A percentile compares a stretch with the other conserved stretches of the same genome.
Evolutionary conservation across 805 yeast genomes (phyloP).

Genomic region (Wickerhamiella galacta): DNA sequence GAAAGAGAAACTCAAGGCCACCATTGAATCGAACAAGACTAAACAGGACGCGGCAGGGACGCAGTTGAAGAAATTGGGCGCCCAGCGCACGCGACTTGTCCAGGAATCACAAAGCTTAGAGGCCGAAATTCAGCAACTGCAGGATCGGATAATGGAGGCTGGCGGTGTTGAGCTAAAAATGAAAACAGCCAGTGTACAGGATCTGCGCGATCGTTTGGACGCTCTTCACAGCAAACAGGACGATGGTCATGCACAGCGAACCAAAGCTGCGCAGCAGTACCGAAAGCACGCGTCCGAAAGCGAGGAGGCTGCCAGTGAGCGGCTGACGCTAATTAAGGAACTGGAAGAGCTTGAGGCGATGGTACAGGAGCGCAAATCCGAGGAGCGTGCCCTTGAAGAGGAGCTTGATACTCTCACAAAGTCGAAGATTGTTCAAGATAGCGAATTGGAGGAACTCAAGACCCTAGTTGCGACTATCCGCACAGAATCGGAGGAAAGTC

Average conservation of each 20-base stretch:
- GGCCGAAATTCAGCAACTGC: conserved; percentile 39
- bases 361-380: background rate
- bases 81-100: background rate
- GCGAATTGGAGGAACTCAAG: conserved; percentile 7
- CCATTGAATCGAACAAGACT: conserved; percentile 22
- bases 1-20: conserved; percentile 48
- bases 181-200: conserved; percentile 70
- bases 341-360: background rate
- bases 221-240: conserved; percentile 39
- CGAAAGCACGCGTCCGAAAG: conserved; percentile 36
- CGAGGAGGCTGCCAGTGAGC: conserved; percentile 32
- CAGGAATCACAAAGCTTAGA: conserved; percentile 40
- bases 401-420: conserved; percentile 23
- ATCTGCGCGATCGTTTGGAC: conserved; percentile 49
- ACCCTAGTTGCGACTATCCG: background rate
- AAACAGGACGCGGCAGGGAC: conserved; percentile 24
- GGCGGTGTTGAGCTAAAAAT: conserved; percentile 70
- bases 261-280: conserved; percentile 49
- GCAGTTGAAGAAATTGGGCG: conserved; percentile 25
- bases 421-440: background rate
- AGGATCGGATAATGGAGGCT: conserved; percentile 67
- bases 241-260: conserved; percentile 36
- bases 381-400: conserved; percentile 5
- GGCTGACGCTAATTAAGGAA: conserved; percentile 21
- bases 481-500: background rate